phyloP scores from a whole-genome alignment of 2,329 filamentous ascomycete genomes.

The Boeremia exigua region DNA sequence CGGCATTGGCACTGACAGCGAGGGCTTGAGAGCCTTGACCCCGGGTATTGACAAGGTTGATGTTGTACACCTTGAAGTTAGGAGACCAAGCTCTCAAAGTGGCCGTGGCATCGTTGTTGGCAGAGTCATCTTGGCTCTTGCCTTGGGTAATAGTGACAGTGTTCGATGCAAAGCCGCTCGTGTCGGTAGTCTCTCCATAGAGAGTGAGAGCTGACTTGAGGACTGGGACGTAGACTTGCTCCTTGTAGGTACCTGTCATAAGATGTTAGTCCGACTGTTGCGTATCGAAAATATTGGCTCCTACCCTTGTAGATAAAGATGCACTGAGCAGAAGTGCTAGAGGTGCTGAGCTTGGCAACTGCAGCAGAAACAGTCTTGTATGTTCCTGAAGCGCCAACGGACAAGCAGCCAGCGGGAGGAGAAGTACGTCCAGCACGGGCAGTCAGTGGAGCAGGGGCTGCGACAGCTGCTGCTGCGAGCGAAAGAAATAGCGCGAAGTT shows the following conservation, averaged over 20 bases:
- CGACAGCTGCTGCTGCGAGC: conserved; percentile 26
- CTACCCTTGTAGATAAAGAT: conserved; percentile 65
- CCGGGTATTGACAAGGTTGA: conserved; percentile 58
- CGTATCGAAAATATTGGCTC: not conserved
- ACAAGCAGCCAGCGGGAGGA: conserved; percentile 59
- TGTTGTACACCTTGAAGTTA: conserved; percentile 67
- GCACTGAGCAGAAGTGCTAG: conserved; percentile 58
- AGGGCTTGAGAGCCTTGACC: conserved; percentile 60
- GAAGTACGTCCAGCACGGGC: conserved; percentile 48
- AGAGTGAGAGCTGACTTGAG: conserved; percentile 60
- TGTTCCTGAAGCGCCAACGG: conserved; percentile 52
- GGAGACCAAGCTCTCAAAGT: conserved; percentile 57
- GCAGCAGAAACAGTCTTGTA: conserved; percentile 63
- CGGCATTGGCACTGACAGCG: conserved; percentile 59
- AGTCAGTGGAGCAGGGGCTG: conserved; percentile 27
- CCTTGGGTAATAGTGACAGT: conserved; percentile 61
- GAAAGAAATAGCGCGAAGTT: conserved; percentile 28
- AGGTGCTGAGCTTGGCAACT: conserved; percentile 63
- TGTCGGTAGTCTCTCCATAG: conserved; percentile 65
- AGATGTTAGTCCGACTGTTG: not conserved
- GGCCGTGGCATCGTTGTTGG: conserved; percentile 61
- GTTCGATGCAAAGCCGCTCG: conserved; percentile 59
- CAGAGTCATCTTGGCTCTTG: conserved; percentile 54
- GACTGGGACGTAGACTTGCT: conserved; percentile 63
- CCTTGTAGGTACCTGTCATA: conserved; percentile 59